Base-by-base conservation (phyloP, 768 basidiomycete genomes). In the Phanerodontia chrysosporium region DNA sequence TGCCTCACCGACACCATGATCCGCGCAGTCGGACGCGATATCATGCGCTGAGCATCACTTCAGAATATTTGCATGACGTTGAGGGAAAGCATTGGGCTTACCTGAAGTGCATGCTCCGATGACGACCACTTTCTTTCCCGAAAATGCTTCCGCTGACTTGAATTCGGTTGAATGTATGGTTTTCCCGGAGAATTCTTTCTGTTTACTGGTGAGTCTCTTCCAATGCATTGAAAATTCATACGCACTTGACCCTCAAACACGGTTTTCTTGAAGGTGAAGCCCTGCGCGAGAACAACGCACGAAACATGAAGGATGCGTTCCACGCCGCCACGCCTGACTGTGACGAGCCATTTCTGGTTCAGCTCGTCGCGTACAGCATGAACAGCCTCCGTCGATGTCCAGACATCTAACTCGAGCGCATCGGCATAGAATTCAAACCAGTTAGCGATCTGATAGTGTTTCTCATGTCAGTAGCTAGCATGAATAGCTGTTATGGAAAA, bases 71-170 rank as follows among this genome's bases (percentile, higher is more conserved):
- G 32, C 32, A 7, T 42, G 58, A 58, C 12, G 13, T 6, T 29
- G 16, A 44, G 35, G 51, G n/a, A n/a, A n/a, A n/a, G n/a, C n/a
- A n/a, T n/a, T n/a, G n/a, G n/a, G 16, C 39, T 4, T 18, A 42
- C 39, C 39, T 4, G 82, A 85, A 12, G 85, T 86, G 51, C 83
- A 83, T 14, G 86, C 77, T 1, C 89, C 88, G 3, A 90, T 72
- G 2, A 90, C 82, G 3, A 84, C 75, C 0, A 88, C 85, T 65
- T 84, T 89, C 73, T 89, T 89, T 14, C 86, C 88, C 1, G 66
- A 49, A 63, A 83, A 83, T 35, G 82, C 82, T 9, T 73, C 69
- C 0, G 84, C 84, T 18, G 69, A 73, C 44, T 78, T 76, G 68
- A 87, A 82, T 25, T 77, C 66, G 8, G 68, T 74, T 0, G 86